phyloP scores from a whole-genome alignment of 139 green algal genomes.

The Chlamydomonas sp. region DNA sequence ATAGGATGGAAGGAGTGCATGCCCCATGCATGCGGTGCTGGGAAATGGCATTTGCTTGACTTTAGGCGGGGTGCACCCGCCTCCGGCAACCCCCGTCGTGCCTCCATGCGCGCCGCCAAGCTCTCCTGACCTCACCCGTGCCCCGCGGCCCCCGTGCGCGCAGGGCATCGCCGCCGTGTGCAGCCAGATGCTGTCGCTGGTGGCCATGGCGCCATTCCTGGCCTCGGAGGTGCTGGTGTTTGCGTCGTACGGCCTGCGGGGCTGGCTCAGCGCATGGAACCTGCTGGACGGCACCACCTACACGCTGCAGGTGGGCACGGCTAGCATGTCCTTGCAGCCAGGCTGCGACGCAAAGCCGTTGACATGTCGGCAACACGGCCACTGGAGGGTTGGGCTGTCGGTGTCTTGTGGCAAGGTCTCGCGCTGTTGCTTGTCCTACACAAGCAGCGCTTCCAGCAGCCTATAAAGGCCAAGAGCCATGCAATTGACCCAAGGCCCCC shows the following conservation, averaged over 20 bases:
- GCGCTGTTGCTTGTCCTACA: too few species aligned
- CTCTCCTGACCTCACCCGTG: neutral
- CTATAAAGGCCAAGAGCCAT: too few species aligned
- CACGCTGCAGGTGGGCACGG: slow-evolving; percentile 41
- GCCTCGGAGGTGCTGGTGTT: slow-evolving; percentile 55
- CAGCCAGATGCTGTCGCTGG: slow-evolving; percentile 41
- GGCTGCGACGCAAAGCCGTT: too few species aligned
- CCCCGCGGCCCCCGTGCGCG: too few species aligned
- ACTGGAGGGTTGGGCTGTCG: too few species aligned
- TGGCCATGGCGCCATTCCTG: slow-evolving; percentile 66
- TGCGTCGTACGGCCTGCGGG: slow-evolving; percentile 41
- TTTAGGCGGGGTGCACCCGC: neutral
- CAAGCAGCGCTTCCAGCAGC: too few species aligned
- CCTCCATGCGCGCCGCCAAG: neutral
- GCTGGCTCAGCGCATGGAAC: slow-evolving; percentile 67
- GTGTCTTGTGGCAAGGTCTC: too few species aligned
- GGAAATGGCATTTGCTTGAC: too few species aligned
- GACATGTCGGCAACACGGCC: too few species aligned
- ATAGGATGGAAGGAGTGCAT: too few species aligned
- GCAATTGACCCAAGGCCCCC: too few species aligned
- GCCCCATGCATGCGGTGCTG: too few species aligned
- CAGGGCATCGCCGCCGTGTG: slow-evolving; percentile 34
- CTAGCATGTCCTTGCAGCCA: neutral
- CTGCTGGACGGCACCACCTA: slow-evolving; percentile 60
- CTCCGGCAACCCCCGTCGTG: neutral